These are phyloP conservation scores for Oropetium thomaeum DNA, from an alignment of 176 grass and related monocot genomes.

Conservation along the genomic window DNA sequence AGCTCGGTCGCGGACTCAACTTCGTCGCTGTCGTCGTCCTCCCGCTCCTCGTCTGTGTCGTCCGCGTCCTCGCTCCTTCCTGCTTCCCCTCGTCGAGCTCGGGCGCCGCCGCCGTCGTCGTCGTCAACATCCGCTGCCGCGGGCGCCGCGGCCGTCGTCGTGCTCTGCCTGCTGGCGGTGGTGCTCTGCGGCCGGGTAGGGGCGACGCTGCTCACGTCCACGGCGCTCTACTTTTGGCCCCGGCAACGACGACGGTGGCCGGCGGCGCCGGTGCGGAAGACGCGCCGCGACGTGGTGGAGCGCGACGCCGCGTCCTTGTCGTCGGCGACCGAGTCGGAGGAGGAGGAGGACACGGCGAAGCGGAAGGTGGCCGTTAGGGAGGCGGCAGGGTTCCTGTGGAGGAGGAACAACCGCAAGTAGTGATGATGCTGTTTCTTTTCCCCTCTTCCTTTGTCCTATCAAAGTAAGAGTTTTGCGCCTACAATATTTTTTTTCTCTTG, in stretches of 20 bases:
- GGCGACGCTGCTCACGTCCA: constrained; percentile 44
- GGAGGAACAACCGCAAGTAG: constrained; percentile 37
- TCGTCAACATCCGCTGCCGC: not conserved
- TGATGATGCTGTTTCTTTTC: not conserved
- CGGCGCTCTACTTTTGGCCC: constrained; percentile 36
- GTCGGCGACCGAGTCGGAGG: not conserved
- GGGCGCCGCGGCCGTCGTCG: constrained; percentile 16
- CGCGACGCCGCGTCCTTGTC: not conserved
- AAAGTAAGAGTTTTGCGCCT: no score
- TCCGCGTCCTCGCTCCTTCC: not conserved
- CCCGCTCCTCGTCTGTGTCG: not conserved
- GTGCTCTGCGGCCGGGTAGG: constrained; percentile 36
- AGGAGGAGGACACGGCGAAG: not conserved
- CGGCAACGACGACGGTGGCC: not conserved
- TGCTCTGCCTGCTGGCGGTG: constrained; percentile 49
- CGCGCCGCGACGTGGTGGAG: not conserved
- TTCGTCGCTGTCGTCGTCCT: not conserved
- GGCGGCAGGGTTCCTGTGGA: not conserved
- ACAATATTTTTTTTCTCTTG: no score
- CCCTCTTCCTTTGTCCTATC: not conserved
- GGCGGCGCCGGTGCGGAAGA: not conserved
- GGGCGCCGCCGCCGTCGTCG: not conserved
- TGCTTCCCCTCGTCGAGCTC: not conserved
- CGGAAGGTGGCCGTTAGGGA: constrained; percentile 24
- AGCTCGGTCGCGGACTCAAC: constrained; percentile 1